Conservation (phyloP, 345 rosid species). For the Aurinia saxatilis region DNA sequence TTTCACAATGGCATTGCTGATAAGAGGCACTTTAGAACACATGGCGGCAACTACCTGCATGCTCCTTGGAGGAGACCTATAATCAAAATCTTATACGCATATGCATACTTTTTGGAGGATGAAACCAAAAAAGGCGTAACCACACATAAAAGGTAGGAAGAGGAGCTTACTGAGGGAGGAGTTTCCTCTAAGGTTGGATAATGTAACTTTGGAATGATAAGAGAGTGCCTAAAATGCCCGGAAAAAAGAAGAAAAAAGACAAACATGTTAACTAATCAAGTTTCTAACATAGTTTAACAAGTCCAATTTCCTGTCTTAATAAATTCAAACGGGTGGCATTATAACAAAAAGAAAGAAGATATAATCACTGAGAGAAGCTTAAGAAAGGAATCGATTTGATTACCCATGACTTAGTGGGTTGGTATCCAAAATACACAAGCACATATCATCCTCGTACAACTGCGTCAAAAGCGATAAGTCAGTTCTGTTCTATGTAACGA, state of each 20-base stretch:
- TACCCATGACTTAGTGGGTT: slow-evolving; percentile 83
- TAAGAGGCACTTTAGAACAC: slow-evolving; percentile 88
- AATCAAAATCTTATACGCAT: slow-evolving; percentile 22
- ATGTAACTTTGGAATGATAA: slow-evolving; percentile 83
- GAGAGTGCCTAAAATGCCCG: slow-evolving; percentile 70
- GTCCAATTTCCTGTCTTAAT: neutral
- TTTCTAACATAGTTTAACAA: neutral
- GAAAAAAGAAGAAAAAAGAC: too few species aligned
- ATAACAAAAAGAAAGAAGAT: too few species aligned
- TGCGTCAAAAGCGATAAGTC: slow-evolving; percentile 21
- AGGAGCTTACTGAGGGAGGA: slow-evolving; percentile 82
- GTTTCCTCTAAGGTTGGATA: slow-evolving; percentile 71
- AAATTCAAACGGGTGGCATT: too few species aligned
- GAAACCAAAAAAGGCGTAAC: neutral
- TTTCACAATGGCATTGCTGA: slow-evolving; percentile 77
- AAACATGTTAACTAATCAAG: too few species aligned
- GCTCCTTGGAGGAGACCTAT: slow-evolving; percentile 27
- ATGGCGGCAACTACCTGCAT: slow-evolving; percentile 89
- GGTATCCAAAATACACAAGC: slow-evolving; percentile 80
- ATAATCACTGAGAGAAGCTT: too few species aligned
- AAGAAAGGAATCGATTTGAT: slow-evolving; percentile 34
- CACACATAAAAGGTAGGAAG: slow-evolving; percentile 2
- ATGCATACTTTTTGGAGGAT: neutral
- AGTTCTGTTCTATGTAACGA: neutral
- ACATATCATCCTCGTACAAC: slow-evolving; percentile 88